Base-by-base conservation (phyloP, 2,329 filamentous ascomycete genomes). In the Leptographium wingfieldii region DNA sequence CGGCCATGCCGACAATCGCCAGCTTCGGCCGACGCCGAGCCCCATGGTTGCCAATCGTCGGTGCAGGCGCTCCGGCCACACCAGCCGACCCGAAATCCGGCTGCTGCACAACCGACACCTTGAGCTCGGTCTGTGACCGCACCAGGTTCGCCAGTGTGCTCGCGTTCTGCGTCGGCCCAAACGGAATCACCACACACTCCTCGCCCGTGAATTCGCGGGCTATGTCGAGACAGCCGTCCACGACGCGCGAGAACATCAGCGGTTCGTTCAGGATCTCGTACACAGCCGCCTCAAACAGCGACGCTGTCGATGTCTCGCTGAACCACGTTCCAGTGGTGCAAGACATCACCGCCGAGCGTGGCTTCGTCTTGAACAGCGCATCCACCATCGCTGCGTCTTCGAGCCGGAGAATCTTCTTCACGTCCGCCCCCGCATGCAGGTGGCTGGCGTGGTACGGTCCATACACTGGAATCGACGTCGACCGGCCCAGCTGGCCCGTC, bases 1-100 rank as follows among this genome's bases (percentile, higher is more conserved):
- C 87, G 54, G 88, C 82, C 81, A 90, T 88, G 58, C 90, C 90
- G 40, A 95, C 87, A 63, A 95, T 91, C 60, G 90, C 90, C 63
- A 95, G 82, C 71, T 91, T 92, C 69, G 83, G 81, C 67, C 81
- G 73, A 16, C 74, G 74, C 10, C 63, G 68, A 16, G 73, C 70
- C 12, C 77, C 77, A 63, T 79, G 77, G 64, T 79, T 78, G 22
- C 76, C 76, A 31, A 78, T 73, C 19, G 65, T 68, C 11, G 71
- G 64, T 68, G 70, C 66, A 71, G 35, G 10, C 10, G 31, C 55
- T 2, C 55, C 55, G 6, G 38, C 29, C 29, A n/a, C 29, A 3
- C 48, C 69, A 27, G 69, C 68, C 19, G 72, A 65, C 2, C 46
- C 73, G 25, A 58, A 68, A 27, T 70, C 67, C 1, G 73, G 71